These are phyloP conservation scores for Naegleria lovaniensis DNA, from an alignment of 208 protist species.

Conservation along the genomic window DNA sequence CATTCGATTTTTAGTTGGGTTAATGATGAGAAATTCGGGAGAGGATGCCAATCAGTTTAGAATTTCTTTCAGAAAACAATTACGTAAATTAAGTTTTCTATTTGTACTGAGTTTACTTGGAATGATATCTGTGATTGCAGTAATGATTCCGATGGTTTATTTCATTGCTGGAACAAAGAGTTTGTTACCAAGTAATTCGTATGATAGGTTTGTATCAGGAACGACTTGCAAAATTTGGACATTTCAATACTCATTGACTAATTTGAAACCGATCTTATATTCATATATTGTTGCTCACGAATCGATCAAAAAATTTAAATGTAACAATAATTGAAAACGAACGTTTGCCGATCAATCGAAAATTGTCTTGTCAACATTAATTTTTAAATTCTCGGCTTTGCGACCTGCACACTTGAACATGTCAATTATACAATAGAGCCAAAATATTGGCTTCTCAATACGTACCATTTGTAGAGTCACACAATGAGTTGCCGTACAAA, in stretches of 20 bases:
- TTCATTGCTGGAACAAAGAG: neutral
- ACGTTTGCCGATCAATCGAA: no score
- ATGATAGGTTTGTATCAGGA: neutral
- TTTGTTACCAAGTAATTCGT: neutral
- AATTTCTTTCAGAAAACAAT: neutral
- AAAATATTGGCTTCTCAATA: neutral
- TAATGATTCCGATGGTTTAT: neutral
- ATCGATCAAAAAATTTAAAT: no score
- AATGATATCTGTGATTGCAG: neutral
- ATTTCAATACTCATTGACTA: no score
- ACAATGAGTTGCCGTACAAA: neutral
- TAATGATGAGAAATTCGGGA: neutral
- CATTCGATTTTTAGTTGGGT: neutral
- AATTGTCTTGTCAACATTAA: no score
- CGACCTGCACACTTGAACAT: no score
- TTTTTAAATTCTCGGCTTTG: no score
- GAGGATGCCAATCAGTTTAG: neutral
- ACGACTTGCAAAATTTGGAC: no score
- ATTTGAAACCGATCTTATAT: no score
- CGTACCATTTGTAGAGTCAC: neutral
- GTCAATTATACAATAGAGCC: neutral
- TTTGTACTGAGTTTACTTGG: neutral
- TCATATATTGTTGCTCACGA: no score
- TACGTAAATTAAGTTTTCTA: neutral
- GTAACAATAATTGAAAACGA: no score